Conservation (phyloP, 2,329 filamentous ascomycete species). For the Mycosphaerella arachidis region DNA sequence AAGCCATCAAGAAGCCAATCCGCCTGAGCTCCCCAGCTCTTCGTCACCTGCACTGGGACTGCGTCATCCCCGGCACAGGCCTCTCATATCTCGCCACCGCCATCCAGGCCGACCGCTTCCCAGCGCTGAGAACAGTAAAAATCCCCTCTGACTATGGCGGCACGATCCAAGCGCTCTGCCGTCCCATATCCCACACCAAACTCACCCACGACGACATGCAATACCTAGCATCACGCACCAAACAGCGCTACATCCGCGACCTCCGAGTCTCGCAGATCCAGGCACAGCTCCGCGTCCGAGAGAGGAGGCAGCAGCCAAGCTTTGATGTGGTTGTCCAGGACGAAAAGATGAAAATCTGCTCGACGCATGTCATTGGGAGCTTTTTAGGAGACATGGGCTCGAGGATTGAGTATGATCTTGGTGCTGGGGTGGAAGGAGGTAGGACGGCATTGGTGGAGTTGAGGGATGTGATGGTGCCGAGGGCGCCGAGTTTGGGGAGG, state of each 20-base stretch:
- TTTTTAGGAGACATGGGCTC: conserved; percentile 60
- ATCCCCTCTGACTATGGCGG: conserved; percentile 67
- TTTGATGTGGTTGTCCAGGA: conserved; percentile 56
- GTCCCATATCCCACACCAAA: conserved; percentile 54
- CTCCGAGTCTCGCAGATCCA: conserved; percentile 51
- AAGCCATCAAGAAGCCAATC: conserved; percentile 30
- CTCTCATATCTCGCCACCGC: conserved; percentile 61
- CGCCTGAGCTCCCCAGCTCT: conserved; percentile 48
- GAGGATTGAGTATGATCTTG: conserved; percentile 56
- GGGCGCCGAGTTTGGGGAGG: conserved; percentile 1
- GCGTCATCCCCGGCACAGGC: conserved; percentile 52
- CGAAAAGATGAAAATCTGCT: conserved; percentile 44
- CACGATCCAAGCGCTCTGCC: conserved; percentile 64
- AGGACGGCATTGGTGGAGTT: conserved; percentile 21
- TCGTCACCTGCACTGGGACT: conserved; percentile 56
- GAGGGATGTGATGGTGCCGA: conserved; percentile 18
- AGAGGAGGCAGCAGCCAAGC: conserved; percentile 50
- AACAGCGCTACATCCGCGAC: conserved; percentile 18
- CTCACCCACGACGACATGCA: conserved; percentile 43
- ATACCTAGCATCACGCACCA: conserved; percentile 8
- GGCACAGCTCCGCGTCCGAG: conserved; percentile 62
- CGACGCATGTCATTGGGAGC: conserved; percentile 54
- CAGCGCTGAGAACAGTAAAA: conserved; percentile 55
- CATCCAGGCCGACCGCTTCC: conserved; percentile 60
- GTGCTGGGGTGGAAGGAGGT: conserved; percentile 44